Conservation (phyloP, 352 stramenopile genomes). For the Globisporangium carolinianum region DNA sequence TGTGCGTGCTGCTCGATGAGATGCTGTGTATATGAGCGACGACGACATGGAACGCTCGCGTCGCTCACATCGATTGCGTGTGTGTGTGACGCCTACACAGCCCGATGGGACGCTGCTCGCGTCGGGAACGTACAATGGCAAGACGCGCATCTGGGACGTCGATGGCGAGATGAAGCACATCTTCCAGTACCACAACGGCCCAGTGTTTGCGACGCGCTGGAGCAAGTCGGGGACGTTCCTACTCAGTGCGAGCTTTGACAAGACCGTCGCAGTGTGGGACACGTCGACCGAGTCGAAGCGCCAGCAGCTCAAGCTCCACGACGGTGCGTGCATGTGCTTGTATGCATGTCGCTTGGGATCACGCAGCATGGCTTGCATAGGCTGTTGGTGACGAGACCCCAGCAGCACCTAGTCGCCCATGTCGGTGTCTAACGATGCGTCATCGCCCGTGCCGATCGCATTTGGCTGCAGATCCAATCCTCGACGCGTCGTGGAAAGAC, state of each 20-base stretch:
- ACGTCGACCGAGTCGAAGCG: constrained; percentile 85
- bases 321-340: constrained; percentile 15
- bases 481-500: constrained; percentile 93
- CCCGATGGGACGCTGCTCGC: constrained; percentile 88
- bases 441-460: no score
- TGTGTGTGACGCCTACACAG: constrained; percentile 20
- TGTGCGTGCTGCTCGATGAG: constrained; percentile 32
- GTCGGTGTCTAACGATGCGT: no score
- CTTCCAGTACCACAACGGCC: constrained; percentile 80
- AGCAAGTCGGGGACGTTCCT: constrained; percentile 70
- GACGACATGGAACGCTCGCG: not conserved
- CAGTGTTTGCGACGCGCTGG: constrained; percentile 81
- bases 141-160: constrained; percentile 72
- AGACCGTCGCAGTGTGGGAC: constrained; percentile 81
- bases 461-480: constrained; percentile 48
- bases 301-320: constrained; percentile 92
- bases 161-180: constrained; percentile 78
- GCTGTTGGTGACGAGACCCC: no score
- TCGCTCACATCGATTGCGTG: not conserved
- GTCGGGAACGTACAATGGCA: constrained; percentile 95
- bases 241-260: constrained; percentile 82
- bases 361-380: no score
- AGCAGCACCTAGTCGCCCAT: no score
- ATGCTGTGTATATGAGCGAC: not conserved
- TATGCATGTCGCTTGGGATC: not conserved